Base-by-base conservation (phyloP, 768 basidiomycete genomes). In the Pholiota microspora region DNA sequence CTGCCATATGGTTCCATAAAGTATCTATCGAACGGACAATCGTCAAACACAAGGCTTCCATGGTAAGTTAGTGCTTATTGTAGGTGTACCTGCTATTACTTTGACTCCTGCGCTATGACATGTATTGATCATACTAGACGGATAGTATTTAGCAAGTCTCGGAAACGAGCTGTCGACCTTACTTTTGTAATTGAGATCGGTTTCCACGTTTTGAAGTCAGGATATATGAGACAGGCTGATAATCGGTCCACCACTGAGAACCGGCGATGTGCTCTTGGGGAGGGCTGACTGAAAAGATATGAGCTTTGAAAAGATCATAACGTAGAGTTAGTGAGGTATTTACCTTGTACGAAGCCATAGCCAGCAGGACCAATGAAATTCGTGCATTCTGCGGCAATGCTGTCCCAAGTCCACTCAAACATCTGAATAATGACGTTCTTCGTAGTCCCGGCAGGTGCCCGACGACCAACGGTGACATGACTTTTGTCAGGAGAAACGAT, bases 191-290 rank as follows among this genome's bases (percentile, higher is more conserved):
- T 55, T 86, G 82, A 2, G 65, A 54, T 12, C 83, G 75, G 58
- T 81, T 73, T 4, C 86, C 87, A 0, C 84, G 82, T 65, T 88
- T 88, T 0, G 84, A 86, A 1, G 76, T 83, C 45, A 88, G 64
- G 8, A 51, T 85, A 63, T 88, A 86, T 1, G 85, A 86, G 0
- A 86, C 84, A 3, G 82, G 80, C 69, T 78, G 86, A 61, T 89
- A 88, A 63, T 87, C 86, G 0, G 86, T 88, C 86, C 86, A 88
- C 86, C 86, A 88, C 60, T 86, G 76, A 2, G 70, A 9, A 3
- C 85, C 86, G 12, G 68, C 59, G 38, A 86, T 68, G 59, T 86
- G 84, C 59, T 87, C 85, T 53, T 76, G 73, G 2, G 84, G 73
- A 0, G 83, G 82, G 62, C 76, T 77, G 44, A 76, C 77, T 77